Percentiles rank a stretch among this genome's conserved stretches.
phyloP scores from a whole-genome alignment of 257 asterid genomes.

The Petrea volubilis region DNA sequence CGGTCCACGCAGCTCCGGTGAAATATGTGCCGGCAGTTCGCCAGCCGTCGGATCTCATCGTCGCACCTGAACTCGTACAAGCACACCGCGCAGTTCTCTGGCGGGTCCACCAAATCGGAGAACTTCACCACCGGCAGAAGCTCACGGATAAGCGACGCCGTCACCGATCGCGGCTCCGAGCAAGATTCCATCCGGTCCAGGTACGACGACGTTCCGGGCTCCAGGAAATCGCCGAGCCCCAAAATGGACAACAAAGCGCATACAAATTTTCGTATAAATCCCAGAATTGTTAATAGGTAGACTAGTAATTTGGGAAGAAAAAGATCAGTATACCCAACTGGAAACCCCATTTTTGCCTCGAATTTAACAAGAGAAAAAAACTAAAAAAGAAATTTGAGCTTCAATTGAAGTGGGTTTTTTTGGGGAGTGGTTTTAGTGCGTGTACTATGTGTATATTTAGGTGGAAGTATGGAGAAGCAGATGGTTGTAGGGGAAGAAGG shows the following conservation, averaged over 20 bases:
- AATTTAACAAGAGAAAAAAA: no score
- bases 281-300: slow-evolving; percentile 44
- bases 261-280: slow-evolving; percentile 37
- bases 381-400: no score
- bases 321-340: slow-evolving; percentile 55
- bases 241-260: slow-evolving; percentile 25
- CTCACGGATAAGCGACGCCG: slow-evolving; percentile 61
- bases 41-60: slow-evolving; percentile 66
- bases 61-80: slow-evolving; percentile 49
- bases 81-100: slow-evolving; percentile 69
- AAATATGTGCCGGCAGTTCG: slow-evolving; percentile 61
- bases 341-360: slow-evolving; percentile 58
- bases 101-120: slow-evolving; percentile 40
- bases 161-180: slow-evolving; percentile 36
- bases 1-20: slow-evolving; percentile 68
- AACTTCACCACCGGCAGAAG: slow-evolving; percentile 56
- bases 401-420: not conserved
- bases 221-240: slow-evolving; percentile 49
- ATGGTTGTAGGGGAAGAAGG: not conserved
- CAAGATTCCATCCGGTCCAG: not conserved
- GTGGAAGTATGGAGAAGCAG: not conserved
- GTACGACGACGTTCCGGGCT: slow-evolving; percentile 19
- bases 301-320: slow-evolving; percentile 53
- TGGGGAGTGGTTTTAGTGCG: not conserved
- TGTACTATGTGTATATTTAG: slow-evolving; percentile 1